Base-by-base conservation (phyloP, 2,329 filamentous ascomycete genomes). In the Nigrograna mackinnonii region DNA sequence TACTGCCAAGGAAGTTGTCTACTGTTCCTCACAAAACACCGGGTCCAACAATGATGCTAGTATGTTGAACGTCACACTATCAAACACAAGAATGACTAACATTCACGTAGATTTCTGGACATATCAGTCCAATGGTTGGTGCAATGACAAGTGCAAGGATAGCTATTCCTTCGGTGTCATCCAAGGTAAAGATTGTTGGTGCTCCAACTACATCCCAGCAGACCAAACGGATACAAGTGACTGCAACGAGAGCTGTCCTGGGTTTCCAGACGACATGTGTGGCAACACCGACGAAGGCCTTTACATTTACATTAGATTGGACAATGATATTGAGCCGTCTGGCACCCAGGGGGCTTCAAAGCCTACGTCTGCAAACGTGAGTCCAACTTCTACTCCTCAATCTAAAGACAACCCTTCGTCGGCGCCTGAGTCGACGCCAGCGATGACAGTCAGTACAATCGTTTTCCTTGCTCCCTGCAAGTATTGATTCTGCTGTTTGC, bases 101-200 rank as follows among this genome's bases (percentile, higher is more conserved):
- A n/a, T n/a, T n/a, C n/a, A n/a, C n/a, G n/a, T n/a, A n/a, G n/a
- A n/a, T n/a, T n/a, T n/a, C n/a, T n/a, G n/a, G n/a, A n/a, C n/a
- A n/a, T n/a, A n/a, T 40, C 85, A 90, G 63, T 87, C 86, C 16
- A 83, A 89, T 54, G 87, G 87, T 21, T 76, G 83, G 11, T 92
- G 88, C 62, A 69, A 74, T 37, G 70, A 79, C 36, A 76, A 76
- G 36, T 92, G 88, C 68, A 53, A 74, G 13, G 57, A 48, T 37
- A 49, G 45, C 21, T 87, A 76, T 50, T 86, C 87, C 28, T 88
- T 85, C 48, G 86, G 85, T 50, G 74, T 92, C 35, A 72, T 91
- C 1, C 79, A 89, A 54, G 76, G 69, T 13, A 72, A 80, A 22
- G 67, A 76, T 38, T 92, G 88, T 62, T 92, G 86, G 86, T 92